phyloP scores from a whole-genome alignment of 2,329 filamentous ascomycete genomes.

The Xylariaceae sp. region DNA sequence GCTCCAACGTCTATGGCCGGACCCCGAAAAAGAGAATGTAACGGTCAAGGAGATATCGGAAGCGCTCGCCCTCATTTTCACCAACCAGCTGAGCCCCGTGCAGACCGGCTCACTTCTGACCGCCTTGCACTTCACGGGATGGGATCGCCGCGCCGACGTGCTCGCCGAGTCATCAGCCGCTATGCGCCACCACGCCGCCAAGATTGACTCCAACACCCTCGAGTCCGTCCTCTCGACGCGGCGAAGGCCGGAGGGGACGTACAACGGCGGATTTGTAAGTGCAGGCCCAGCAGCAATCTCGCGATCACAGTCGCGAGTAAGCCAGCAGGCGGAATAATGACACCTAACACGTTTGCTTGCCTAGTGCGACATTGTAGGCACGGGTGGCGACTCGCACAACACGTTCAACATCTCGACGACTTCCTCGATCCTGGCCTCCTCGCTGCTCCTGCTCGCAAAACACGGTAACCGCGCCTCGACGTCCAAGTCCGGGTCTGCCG shows the following conservation, averaged over 20 bases:
- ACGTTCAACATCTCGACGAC: slow-evolving; percentile 99
- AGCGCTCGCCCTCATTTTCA: slow-evolving; percentile 91
- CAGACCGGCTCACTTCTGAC: slow-evolving; percentile 88
- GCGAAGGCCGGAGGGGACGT: slow-evolving; percentile 69
- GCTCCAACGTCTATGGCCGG: slow-evolving; percentile 72
- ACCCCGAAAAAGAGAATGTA: slow-evolving; percentile 52
- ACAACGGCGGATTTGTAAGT: slow-evolving; percentile 81
- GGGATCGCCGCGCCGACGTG: slow-evolving; percentile 83
- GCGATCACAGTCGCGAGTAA: no score
- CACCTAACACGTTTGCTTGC: neutral
- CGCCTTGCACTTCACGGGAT: slow-evolving; percentile 85
- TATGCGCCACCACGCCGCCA: slow-evolving; percentile 80
- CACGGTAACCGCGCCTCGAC: slow-evolving; percentile 96
- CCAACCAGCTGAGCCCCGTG: slow-evolving; percentile 82
- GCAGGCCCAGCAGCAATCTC: neutral
- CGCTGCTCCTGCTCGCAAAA: slow-evolving; percentile 84
- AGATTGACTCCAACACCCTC: slow-evolving; percentile 68
- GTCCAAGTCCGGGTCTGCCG: slow-evolving; percentile 92
- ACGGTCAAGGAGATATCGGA: slow-evolving; percentile 81
- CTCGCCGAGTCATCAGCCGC: slow-evolving; percentile 80
- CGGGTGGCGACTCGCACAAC: slow-evolving; percentile 92
- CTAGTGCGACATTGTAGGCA: slow-evolving; percentile 91
- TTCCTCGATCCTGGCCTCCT: slow-evolving; percentile 86
- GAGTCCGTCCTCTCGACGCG: slow-evolving; percentile 61
- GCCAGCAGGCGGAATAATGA: neutral